These are phyloP conservation scores for Phytophthora cryptogea DNA, from an alignment of 352 stramenopile species.

Conservation along the genomic window DNA sequence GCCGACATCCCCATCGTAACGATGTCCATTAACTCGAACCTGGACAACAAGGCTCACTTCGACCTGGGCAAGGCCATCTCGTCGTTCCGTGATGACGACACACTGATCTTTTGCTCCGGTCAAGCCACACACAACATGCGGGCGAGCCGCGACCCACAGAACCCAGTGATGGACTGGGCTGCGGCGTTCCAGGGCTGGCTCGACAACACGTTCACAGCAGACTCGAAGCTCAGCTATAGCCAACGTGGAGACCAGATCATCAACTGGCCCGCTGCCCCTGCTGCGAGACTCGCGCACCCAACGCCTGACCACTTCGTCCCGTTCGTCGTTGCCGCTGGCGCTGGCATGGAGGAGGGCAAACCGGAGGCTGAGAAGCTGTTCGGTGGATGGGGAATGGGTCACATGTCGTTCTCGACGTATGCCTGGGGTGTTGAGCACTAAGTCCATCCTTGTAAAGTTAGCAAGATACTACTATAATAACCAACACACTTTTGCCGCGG, in stretches of 20 bases:
- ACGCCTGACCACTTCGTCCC: constrained; percentile 61
- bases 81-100: constrained; percentile 61
- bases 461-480: constrained; percentile 1
- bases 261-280: constrained; percentile 39
- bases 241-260: constrained; percentile 38
- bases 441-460: constrained; percentile 18
- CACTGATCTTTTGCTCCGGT: constrained; percentile 75
- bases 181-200: constrained; percentile 42
- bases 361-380: constrained; percentile 44
- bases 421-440: constrained; percentile 46
- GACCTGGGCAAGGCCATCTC: constrained; percentile 58
- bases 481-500: background rate
- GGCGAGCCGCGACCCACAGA: constrained; percentile 22
- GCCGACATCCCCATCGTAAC: constrained; percentile 90
- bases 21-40: constrained; percentile 63
- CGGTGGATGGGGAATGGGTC: constrained; percentile 41
- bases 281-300: constrained; percentile 43
- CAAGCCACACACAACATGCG: constrained; percentile 51
- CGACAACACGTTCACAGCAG: constrained; percentile 32
- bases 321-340: constrained; percentile 52
- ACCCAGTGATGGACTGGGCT: constrained; percentile 29
- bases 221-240: constrained; percentile 31
- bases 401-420: constrained; percentile 52
- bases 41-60: constrained; percentile 52
- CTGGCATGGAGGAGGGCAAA: constrained; percentile 50